Conservation (phyloP, 2,329 filamentous ascomycete genomes). For the Aspergillus floridensis region DNA sequence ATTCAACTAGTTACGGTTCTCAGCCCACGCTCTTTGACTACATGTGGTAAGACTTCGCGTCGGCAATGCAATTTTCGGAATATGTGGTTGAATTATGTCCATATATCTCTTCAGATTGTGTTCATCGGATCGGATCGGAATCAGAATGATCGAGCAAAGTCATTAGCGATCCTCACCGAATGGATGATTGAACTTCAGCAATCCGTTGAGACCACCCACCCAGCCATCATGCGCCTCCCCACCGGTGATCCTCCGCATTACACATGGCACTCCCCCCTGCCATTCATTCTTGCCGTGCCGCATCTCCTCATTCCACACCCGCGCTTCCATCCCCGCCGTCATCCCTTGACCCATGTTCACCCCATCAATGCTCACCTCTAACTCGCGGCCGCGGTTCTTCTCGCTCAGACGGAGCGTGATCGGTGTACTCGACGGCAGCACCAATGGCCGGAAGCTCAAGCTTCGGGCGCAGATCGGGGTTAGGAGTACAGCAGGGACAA, state of each 20-base stretch:
- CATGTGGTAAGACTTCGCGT: too few relatives aligned
- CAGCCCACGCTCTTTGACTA: too few relatives aligned
- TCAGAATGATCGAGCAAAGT: background rate
- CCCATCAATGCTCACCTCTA: slow-evolving; percentile 78
- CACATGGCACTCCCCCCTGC: slow-evolving; percentile 84
- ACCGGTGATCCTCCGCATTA: slow-evolving; percentile 65
- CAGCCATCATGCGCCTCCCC: slow-evolving; percentile 76
- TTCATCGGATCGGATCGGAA: too few relatives aligned
- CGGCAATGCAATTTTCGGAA: too few relatives aligned
- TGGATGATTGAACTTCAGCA: slow-evolving; percentile 96
- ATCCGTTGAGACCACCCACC: slow-evolving; percentile 89
- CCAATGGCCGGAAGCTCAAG: slow-evolving; percentile 85
- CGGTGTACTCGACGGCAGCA: slow-evolving; percentile 80
- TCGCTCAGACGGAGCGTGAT: slow-evolving; percentile 79
- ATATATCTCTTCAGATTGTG: too few relatives aligned
- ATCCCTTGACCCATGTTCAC: slow-evolving; percentile 64
- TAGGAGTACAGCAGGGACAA: slow-evolving; percentile 82
- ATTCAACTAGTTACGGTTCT: too few relatives aligned
- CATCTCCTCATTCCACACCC: slow-evolving; percentile 83
- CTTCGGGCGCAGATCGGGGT: slow-evolving; percentile 93
- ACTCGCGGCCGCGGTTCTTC: slow-evolving; percentile 71
- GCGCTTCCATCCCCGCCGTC: slow-evolving; percentile 75
- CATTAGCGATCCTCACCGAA: slow-evolving; percentile 67
- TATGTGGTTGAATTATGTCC: too few relatives aligned
- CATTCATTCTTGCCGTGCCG: slow-evolving; percentile 52